Percentiles rank a stretch among this genome's conserved stretches.
These are phyloP conservation scores for Phylloporus scabripes DNA, from an alignment of 768 basidiomycete species.

Conservation along the genomic window DNA sequence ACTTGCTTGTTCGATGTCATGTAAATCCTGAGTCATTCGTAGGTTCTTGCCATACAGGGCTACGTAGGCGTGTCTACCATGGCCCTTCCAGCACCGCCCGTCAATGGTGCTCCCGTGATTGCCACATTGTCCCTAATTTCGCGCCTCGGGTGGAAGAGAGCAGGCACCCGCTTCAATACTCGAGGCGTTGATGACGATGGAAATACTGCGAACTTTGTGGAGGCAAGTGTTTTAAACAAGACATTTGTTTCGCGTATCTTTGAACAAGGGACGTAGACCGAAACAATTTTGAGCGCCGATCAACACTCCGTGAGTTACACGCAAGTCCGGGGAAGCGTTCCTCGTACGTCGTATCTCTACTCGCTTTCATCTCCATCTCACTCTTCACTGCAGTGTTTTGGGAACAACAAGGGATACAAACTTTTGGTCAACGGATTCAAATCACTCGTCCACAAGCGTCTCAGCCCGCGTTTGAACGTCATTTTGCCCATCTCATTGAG, in stretches of 20 bases:
- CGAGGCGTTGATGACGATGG: conserved; percentile 95
- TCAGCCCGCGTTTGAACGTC: conserved; percentile 94
- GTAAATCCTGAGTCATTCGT: conserved; percentile 5
- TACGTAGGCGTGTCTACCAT: conserved; percentile 82
- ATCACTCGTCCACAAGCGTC: conserved; percentile 94
- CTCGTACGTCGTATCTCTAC: conserved; percentile 51
- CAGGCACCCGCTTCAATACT: conserved; percentile 96
- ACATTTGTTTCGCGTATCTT: conserved; percentile 1
- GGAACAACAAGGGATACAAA: conserved; percentile 96
- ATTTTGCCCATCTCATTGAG: conserved; percentile 80
- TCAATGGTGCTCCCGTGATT: conserved; percentile 63
- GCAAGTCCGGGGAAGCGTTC: conserved; percentile 93
- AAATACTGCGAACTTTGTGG: conserved; percentile 93
- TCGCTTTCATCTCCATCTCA: conserved; percentile 6
- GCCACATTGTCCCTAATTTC: conserved; percentile 80
- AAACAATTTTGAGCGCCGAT: conserved; percentile 82
- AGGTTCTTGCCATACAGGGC: conserved; percentile 92
- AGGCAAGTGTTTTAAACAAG: conserved; percentile 46
- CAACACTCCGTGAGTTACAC: conserved; percentile 88
- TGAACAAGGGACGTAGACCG: conserved; percentile 54
- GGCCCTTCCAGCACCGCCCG: conserved; percentile 69
- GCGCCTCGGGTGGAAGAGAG: conserved; percentile 88
- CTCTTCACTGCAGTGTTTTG: conserved; percentile 70
- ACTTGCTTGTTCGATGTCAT: conserved; percentile 1
- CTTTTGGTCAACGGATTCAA: conserved; percentile 91